Base-by-base conservation (phyloP, 2,329 filamentous ascomycete genomes). In the Calonectria honghensis region DNA sequence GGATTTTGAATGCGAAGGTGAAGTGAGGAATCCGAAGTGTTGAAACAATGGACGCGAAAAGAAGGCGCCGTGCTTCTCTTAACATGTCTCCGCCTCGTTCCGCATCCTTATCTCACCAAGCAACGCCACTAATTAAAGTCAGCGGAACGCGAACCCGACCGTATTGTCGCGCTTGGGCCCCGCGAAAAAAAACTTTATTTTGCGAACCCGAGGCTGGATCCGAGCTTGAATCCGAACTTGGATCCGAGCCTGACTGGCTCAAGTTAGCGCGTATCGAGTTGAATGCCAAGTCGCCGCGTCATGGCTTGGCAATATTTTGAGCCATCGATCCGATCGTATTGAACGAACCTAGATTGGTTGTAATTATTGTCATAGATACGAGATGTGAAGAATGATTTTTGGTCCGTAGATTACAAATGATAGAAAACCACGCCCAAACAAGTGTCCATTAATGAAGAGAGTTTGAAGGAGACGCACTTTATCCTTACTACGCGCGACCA, bases 1-100 rank as follows among this genome's bases (percentile, higher is more conserved):
- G 54, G 54, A 37, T 39, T 61, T 61, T 27, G 32, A 61, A 61
- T 41, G 32, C 57, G 57, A 61, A 61, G 20, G 11, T 61, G 35
- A 39, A 27, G 32, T 39, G 57, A 29, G n/a, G 57, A 61, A 39
- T 61, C 57, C 57, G 35, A 61, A 16, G 35, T 16, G 57, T 39
- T 2, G 57, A 37, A 27, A 27, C 32, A 4, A 39, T 14, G 16
- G 2, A 3, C 35, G 5, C 27, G 13, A 29, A 16, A 18, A 39
- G 37, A 6, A n/a, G 54, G 54, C 32, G 27, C 9, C 10, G 10
- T 16, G 54, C 35, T n/a, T 27, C 11, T 59, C 11, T 41, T 39
- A 41, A 41, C n/a, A 16, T 29, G 35, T 18, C 11, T 10, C 2
- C 6, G 35, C 57, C n/a, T 24, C 35, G 35, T 14, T 61, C 16